These are phyloP conservation scores for Edaphochlamys debaryana DNA, from an alignment of 139 green algal genomes.

Conservation along the genomic window DNA sequence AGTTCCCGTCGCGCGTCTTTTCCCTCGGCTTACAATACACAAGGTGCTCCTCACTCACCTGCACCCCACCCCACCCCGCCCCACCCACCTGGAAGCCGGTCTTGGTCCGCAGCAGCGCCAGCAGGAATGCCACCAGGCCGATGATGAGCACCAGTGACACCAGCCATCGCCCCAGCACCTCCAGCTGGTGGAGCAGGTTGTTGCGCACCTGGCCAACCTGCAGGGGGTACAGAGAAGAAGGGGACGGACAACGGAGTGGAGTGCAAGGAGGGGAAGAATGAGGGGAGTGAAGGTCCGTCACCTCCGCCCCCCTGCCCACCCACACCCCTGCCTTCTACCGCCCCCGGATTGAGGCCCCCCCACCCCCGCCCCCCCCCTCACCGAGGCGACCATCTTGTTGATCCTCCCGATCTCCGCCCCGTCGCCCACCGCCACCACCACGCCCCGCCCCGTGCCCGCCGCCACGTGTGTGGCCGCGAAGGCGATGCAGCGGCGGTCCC, in stretches of 20 bases:
- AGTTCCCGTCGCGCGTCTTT: too few relatives aligned
- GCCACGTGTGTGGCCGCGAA: conserved; percentile 63
- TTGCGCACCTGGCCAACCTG: not conserved
- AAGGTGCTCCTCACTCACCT: too few relatives aligned
- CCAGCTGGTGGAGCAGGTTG: conserved; percentile 41
- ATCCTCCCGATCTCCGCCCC: conserved; percentile 59
- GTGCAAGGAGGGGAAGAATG: not conserved
- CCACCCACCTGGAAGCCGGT: not conserved
- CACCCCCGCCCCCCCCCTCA: conserved; percentile 48
- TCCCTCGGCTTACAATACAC: too few relatives aligned
- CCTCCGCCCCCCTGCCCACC: conserved; percentile 80
- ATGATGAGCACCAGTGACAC: conserved; percentile 45
- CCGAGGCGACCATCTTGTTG: conserved; percentile 51
- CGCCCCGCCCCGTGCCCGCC: conserved; percentile 53
- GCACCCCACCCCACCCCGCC: too few relatives aligned
- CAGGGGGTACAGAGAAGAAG: not conserved
- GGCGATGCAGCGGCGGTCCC: conserved; percentile 60
- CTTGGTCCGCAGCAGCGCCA: conserved; percentile 37
- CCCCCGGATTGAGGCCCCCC: too few relatives aligned
- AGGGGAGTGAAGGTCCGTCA: conserved; percentile 55
- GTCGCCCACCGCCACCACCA: conserved; percentile 65
- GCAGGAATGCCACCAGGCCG: conserved; percentile 55
- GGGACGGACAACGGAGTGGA: not conserved
- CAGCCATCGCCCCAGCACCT: conserved; percentile 57
- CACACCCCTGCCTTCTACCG: conserved; percentile 69